Conservation (phyloP, 257 asterid species). For the Paraleonurus japonicus region DNA sequence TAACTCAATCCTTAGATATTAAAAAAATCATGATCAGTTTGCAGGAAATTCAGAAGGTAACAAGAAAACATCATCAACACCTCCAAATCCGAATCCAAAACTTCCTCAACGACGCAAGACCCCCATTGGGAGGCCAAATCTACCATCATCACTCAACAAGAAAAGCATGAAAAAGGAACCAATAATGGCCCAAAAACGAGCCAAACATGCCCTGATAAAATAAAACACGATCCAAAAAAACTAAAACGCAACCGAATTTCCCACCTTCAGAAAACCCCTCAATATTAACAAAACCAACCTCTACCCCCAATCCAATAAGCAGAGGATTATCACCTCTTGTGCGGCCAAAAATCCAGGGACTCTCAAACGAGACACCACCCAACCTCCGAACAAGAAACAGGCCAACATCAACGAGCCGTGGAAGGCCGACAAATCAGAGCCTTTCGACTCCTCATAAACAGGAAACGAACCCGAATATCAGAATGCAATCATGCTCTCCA, state of each 20-base stretch:
- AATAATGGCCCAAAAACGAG: neutral
- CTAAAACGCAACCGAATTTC: constrained; percentile 16
- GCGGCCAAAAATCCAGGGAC: constrained; percentile 30
- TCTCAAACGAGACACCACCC: constrained; percentile 48
- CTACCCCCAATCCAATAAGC: no score
- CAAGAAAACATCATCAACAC: constrained; percentile 31
- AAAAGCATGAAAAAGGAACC: constrained; percentile 38
- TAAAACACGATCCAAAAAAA: constrained; percentile 25
- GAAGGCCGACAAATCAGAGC: constrained; percentile 37
- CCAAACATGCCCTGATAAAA: constrained; percentile 24
- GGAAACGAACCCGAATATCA: constrained; percentile 22
- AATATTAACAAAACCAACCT: constrained; percentile 36
- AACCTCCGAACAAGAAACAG: constrained; percentile 48
- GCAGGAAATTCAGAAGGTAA: constrained; percentile 38
- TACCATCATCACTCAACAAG: constrained; percentile 25
- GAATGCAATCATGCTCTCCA: constrained; percentile 65
- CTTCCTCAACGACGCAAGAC: constrained; percentile 39
- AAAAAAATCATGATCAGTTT: constrained; percentile 41
- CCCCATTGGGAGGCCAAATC: constrained; percentile 40
- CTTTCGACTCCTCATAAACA: constrained; percentile 30
- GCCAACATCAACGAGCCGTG: constrained; percentile 49
- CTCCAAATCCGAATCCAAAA: constrained; percentile 40
- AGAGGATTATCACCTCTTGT: constrained; percentile 47
- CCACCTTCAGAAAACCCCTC: constrained; percentile 36
- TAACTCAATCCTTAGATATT: neutral